These are phyloP conservation scores for Zostera marina DNA, from an alignment of 116 monocot genomes.

Conservation along the genomic window DNA sequence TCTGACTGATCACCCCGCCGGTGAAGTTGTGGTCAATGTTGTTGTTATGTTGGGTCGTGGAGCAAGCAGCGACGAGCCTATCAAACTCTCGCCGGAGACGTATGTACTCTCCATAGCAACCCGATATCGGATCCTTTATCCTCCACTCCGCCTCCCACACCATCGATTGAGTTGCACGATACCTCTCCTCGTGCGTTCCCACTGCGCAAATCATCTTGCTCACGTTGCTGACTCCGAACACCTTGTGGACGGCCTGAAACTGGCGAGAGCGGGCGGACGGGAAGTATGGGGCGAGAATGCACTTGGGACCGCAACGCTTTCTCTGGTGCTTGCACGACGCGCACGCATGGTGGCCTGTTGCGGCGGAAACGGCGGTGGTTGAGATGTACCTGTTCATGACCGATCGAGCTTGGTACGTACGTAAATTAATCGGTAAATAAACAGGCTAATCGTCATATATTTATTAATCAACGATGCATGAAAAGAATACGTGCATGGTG, in stretches of 20 bases:
- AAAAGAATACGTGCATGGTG: too few relatives aligned
- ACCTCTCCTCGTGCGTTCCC: conserved; percentile 1
- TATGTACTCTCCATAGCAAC: conserved; percentile 6
- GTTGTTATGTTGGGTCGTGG: not conserved
- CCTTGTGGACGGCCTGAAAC: conserved; percentile 8
- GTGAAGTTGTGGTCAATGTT: not conserved
- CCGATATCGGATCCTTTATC: conserved; percentile 6
- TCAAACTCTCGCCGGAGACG: conserved; percentile 4
- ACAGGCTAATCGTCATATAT: too few relatives aligned
- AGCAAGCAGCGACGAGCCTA: conserved; percentile 1
- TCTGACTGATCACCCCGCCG: not conserved
- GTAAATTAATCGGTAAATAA: too few relatives aligned
- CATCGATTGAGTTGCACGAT: conserved; percentile 1
- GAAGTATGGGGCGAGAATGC: conserved; percentile 9
- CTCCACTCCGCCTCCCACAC: conserved; percentile 13
- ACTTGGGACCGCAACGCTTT: conserved; percentile 8
- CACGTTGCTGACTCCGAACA: conserved; percentile 14
- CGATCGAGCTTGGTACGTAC: too few relatives aligned
- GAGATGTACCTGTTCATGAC: not conserved
- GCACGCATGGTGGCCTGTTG: conserved; percentile 2
- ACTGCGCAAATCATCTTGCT: conserved; percentile 6
- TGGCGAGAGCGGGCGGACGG: conserved; percentile 2
- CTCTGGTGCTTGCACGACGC: conserved; percentile 13
- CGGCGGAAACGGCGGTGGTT: not conserved
- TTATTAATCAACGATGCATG: too few relatives aligned